Conservation (phyloP, 1,139 yeast genomes). For the Yamadazyma atlantica region DNA sequence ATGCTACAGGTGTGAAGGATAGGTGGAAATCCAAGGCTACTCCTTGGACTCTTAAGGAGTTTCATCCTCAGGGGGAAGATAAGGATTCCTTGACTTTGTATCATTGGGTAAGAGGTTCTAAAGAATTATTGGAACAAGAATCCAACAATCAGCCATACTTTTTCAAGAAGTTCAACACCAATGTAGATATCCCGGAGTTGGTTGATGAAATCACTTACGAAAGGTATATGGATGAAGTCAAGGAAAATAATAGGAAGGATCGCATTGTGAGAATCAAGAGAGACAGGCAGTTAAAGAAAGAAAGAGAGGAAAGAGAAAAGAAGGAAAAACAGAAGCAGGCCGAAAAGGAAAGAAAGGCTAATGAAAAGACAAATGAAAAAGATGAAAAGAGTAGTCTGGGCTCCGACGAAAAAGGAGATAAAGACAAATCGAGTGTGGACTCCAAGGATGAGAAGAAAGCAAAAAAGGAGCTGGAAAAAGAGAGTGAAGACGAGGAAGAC, state of each 20-base stretch:
- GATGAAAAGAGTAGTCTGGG: slow-evolving; percentile 2
- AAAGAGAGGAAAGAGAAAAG: slow-evolving; percentile 12
- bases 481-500: slow-evolving; percentile 3
- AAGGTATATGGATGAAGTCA: slow-evolving; percentile 42
- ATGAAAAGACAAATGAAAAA: slow-evolving; percentile 2
- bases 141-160: slow-evolving; percentile 55
- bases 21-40: slow-evolving; percentile 68
- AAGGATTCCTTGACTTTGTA: slow-evolving; percentile 47
- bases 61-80: slow-evolving; percentile 54
- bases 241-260: slow-evolving; percentile 17
- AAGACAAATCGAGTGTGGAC: background rate
- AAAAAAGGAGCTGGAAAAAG: slow-evolving; percentile 3
- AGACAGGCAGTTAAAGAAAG: slow-evolving; percentile 10
- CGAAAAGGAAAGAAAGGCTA: slow-evolving; percentile 9
- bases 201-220: slow-evolving; percentile 64
- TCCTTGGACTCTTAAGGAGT: slow-evolving; percentile 76
- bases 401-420: too few species aligned
- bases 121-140: slow-evolving; percentile 39
- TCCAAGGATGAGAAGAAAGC: slow-evolving; percentile 5
- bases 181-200: slow-evolving; percentile 68
- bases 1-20: slow-evolving; percentile 55
- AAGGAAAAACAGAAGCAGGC: slow-evolving; percentile 8
- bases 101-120: slow-evolving; percentile 89
- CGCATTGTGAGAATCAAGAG: slow-evolving; percentile 17
- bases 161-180: slow-evolving; percentile 75